phyloP scores from a whole-genome alignment of 176 grass and related monocot genomes.

The Juncus inflexus region DNA sequence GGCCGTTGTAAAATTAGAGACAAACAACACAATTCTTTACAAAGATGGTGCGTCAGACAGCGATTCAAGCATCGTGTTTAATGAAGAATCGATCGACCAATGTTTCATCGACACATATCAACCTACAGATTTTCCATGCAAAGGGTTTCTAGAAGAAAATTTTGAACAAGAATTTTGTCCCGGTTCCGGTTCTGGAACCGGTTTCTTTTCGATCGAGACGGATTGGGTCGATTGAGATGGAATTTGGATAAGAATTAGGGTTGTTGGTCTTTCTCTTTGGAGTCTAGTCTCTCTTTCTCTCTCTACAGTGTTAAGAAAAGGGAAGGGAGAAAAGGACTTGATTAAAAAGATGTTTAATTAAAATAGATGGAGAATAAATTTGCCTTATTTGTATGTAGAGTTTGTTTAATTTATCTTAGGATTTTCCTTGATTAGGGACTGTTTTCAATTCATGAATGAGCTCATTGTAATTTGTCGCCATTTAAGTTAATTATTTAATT shows the following conservation, averaged over 20 bases:
- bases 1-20: conserved; percentile 18
- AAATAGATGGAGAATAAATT: conserved; percentile 20
- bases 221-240: conserved; percentile 17
- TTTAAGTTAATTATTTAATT: conserved; percentile 15
- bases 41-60: conserved; percentile 80
- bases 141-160: conserved; percentile 3
- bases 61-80: conserved; percentile 70
- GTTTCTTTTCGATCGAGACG: conserved; percentile 14
- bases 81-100: conserved; percentile 30
- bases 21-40: conserved; percentile 20
- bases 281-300: neutral
- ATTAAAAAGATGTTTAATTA: conserved; percentile 18
- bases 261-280: conserved; percentile 29
- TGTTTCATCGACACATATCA: conserved; percentile 18
- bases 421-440: conserved; percentile 28
- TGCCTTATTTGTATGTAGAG: conserved; percentile 25
- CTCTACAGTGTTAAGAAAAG: conserved; percentile 29
- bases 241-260: conserved; percentile 22
- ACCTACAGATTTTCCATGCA: conserved; percentile 14
- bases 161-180: conserved; percentile 16
- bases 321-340: conserved; percentile 14
- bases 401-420: conserved; percentile 12
- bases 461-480: conserved; percentile 29
- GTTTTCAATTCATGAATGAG: conserved; percentile 21
- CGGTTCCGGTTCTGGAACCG: neutral